Evolutionary conservation across 306 rosid genomes (phyloP).

Genomic region (Rosa lucieae): DNA sequence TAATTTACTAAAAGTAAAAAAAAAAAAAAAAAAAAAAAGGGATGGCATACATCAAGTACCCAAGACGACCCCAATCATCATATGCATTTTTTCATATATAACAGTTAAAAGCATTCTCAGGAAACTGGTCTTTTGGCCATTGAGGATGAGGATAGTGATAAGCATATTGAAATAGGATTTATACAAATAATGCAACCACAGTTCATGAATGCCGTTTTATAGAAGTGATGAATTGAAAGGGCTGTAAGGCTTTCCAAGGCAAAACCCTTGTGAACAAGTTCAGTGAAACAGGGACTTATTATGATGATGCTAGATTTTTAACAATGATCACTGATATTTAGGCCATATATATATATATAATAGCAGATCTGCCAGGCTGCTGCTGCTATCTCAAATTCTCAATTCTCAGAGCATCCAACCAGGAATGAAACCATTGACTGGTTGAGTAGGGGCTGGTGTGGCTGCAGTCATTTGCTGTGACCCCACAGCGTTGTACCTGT

Average conservation of each 20-base stretch:
- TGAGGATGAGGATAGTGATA: neutral
- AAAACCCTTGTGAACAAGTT: neutral
- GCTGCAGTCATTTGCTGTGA: conserved; percentile 60
- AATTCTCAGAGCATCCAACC: conserved; percentile 83
- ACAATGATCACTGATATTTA: neutral
- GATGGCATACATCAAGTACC: too few species aligned
- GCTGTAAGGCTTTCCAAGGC: neutral
- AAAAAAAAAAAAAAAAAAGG: too few species aligned
- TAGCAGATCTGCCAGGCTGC: neutral
- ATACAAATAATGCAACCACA: neutral
- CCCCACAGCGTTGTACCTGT: conserved; percentile 50
- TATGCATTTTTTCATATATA: neutral
- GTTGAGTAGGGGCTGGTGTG: conserved; percentile 62
- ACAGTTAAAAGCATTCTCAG: neutral
- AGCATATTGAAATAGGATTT: neutral
- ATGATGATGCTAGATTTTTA: neutral
- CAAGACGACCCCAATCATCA: neutral
- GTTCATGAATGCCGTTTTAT: neutral
- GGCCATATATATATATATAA: neutral
- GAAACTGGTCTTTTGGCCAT: neutral
- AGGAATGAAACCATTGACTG: conserved; percentile 76
- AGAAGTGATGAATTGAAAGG: neutral
- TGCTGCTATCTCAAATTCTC: neutral
- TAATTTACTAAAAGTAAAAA: too few species aligned
- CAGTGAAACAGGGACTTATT: neutral